Evolutionary conservation across 1,284 basidiomycete genomes (phyloP).

Genomic region (Papiliotrema laurentii): DNA sequence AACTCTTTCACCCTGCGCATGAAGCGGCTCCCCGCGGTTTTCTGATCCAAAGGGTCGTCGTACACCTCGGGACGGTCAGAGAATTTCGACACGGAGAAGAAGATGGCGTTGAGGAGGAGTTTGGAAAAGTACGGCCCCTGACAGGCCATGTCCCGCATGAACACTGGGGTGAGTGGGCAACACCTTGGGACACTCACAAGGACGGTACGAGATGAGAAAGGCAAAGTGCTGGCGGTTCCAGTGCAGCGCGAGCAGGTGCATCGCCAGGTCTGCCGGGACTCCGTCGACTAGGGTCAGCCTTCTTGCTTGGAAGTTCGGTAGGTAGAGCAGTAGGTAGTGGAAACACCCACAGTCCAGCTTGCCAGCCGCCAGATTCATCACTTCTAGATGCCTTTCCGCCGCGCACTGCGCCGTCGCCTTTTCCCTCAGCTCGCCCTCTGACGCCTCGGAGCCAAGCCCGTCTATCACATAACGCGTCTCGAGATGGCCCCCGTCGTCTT

Average conservation of each 20-base stretch:
- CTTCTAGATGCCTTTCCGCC: constrained; percentile 25
- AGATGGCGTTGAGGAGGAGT: constrained; percentile 35
- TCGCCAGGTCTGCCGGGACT: constrained; percentile 27
- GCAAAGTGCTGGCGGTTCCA: constrained; percentile 42
- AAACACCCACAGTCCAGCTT: constrained; percentile 28
- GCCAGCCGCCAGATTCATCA: constrained; percentile 32
- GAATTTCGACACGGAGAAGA: constrained; percentile 36
- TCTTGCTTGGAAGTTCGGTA: too few relatives aligned
- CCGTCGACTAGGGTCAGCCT: constrained; percentile 22
- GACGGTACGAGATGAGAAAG: constrained; percentile 35
- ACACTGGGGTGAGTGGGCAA: constrained; percentile 11
- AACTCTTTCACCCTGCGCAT: constrained; percentile 27
- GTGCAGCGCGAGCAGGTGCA: constrained; percentile 35
- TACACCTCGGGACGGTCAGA: constrained; percentile 29
- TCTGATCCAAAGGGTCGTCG: constrained; percentile 20
- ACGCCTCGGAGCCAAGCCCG: background rate
- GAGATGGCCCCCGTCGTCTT: too few relatives aligned
- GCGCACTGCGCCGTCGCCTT: constrained; percentile 21
- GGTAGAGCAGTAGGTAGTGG: background rate
- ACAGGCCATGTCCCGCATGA: constrained; percentile 35
- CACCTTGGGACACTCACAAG: constrained; percentile 6
- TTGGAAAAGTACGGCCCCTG: constrained; percentile 31
- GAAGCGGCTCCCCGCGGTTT: constrained; percentile 29
- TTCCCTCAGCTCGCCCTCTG: constrained; percentile 12
- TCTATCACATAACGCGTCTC: too few relatives aligned